phyloP scores from a whole-genome alignment of 1,284 basidiomycete species.

The Sporisorium reilianum region DNA sequence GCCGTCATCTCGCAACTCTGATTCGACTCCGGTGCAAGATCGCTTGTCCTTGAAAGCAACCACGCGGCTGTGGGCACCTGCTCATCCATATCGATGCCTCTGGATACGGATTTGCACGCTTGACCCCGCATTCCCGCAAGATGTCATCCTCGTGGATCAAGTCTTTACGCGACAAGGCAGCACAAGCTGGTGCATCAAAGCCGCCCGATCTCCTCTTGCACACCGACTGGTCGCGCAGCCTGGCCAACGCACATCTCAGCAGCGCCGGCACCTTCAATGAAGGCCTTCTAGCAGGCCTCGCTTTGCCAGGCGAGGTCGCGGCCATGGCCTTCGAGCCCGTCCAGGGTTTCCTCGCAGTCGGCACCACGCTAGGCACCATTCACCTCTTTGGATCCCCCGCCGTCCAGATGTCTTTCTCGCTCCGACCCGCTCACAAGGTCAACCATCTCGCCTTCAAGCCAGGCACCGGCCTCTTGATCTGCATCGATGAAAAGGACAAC shows the following conservation, averaged over 20 bases:
- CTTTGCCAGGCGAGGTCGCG: slow-evolving; percentile 66
- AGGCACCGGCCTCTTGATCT: slow-evolving; percentile 75
- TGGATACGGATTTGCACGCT: not conserved
- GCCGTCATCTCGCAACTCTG: not conserved
- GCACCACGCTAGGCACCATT: slow-evolving; percentile 74
- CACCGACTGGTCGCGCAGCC: slow-evolving; percentile 43
- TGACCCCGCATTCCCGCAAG: not conserved
- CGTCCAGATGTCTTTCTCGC: slow-evolving; percentile 74
- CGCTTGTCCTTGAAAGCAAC: not conserved
- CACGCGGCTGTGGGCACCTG: not conserved
- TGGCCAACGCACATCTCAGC: slow-evolving; percentile 50
- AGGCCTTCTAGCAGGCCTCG: slow-evolving; percentile 62
- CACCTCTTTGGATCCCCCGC: slow-evolving; percentile 77
- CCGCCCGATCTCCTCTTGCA: slow-evolving; percentile 37
- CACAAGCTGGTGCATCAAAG: slow-evolving; percentile 29
- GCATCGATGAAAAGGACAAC: slow-evolving; percentile 77
- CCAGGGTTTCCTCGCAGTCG: slow-evolving; percentile 78
- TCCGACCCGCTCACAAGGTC: slow-evolving; percentile 74
- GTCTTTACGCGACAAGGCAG: slow-evolving; percentile 36
- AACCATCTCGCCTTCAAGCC: slow-evolving; percentile 77
- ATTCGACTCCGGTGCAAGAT: not conserved
- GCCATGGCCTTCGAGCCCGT: slow-evolving; percentile 66
- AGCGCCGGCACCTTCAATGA: slow-evolving; percentile 57
- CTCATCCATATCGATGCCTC: not conserved
- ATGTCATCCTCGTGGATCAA: slow-evolving; percentile 50